Percentiles rank a stretch among this genome's conserved stretches.
Conservation (phyloP, 1,139 yeast species). For the Ogataea hybrid region DNA sequence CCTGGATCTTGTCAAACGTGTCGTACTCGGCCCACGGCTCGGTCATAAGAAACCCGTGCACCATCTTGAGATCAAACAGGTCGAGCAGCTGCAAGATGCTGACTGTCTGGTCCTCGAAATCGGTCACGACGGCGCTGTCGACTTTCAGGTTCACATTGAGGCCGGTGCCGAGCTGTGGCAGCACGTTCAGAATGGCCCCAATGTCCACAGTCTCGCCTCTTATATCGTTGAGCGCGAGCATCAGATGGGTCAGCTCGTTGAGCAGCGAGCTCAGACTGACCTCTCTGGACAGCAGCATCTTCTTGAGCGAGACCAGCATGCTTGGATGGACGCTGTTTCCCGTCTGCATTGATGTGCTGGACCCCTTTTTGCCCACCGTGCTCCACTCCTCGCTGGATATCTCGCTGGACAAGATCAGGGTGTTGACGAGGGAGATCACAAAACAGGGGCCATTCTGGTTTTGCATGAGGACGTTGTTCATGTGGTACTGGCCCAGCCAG, state of each 20-base stretch:
- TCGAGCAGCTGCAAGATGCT: constrained; percentile 33
- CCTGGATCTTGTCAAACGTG: constrained; percentile 46
- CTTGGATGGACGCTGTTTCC: background rate
- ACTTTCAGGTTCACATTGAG: constrained; percentile 71
- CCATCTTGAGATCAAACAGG: constrained; percentile 41
- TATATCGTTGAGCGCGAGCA: constrained; percentile 31
- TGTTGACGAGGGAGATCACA: constrained; percentile 74
- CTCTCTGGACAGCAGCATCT: constrained; percentile 29
- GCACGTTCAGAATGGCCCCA: constrained; percentile 32
- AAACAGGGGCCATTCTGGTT: constrained; percentile 90
- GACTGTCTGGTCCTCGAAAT: constrained; percentile 26
- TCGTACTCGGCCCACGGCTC: constrained; percentile 31
- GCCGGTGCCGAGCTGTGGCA: constrained; percentile 73
- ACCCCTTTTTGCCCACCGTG: constrained; percentile 17
- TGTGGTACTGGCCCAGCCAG: constrained; percentile 22
- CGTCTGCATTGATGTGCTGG: background rate
- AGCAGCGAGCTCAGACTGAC: constrained; percentile 39
- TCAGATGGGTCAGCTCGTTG: constrained; percentile 46
- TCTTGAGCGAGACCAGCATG: constrained; percentile 30
- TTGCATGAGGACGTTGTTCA: constrained; percentile 69
- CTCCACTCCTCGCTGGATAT: constrained; percentile 26
- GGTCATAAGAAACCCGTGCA: constrained; percentile 52
- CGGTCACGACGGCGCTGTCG: constrained; percentile 32
- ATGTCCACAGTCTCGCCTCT: constrained; percentile 29
- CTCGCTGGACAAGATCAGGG: constrained; percentile 52